Percentiles rank a stretch among this genome's conserved stretches.
Conservation (phyloP, 164 flowering plant species). For the Vitis labrusca region DNA sequence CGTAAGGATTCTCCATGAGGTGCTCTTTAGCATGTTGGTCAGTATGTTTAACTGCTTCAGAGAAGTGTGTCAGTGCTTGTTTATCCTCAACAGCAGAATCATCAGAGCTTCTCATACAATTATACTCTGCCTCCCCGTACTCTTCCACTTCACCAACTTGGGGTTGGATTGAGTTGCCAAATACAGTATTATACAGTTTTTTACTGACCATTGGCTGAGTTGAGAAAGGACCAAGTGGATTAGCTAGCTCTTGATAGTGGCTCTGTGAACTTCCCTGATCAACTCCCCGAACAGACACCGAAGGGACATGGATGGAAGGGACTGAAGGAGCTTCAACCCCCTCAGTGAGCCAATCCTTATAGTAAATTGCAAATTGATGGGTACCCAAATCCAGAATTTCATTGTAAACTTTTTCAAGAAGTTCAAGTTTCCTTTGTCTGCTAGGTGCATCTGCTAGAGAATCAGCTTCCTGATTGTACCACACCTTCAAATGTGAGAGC, state of each 20-base stretch:
- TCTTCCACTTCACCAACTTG: slow-evolving; percentile 24
- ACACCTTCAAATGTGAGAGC: slow-evolving; percentile 55
- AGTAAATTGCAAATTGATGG: slow-evolving; percentile 66
- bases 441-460: slow-evolving; percentile 37
- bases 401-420: slow-evolving; percentile 58
- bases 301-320: slow-evolving; percentile 55
- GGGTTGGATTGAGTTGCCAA: slow-evolving; percentile 27
- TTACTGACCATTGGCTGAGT: slow-evolving; percentile 61
- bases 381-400: slow-evolving; percentile 66
- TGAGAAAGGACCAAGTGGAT: slow-evolving; percentile 34
- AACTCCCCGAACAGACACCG: slow-evolving; percentile 27
- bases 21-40: slow-evolving; percentile 22
- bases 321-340: slow-evolving; percentile 59
- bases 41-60: slow-evolving; percentile 15
- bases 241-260: slow-evolving; percentile 31
- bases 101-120: slow-evolving; percentile 27
- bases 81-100: slow-evolving; percentile 36
- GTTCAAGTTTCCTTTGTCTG: slow-evolving; percentile 43
- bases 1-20: slow-evolving; percentile 9
- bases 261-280: slow-evolving; percentile 23
- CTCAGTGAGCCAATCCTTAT: slow-evolving; percentile 78
- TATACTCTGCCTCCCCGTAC: slow-evolving; percentile 25
- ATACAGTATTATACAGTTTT: slow-evolving; percentile 55
- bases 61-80: slow-evolving; percentile 18
- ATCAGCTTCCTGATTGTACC: slow-evolving; percentile 65